Percentiles rank a stretch among this genome's conserved stretches.
These are phyloP conservation scores for Endocalyx cinctus DNA, from an alignment of 2,329 filamentous ascomycete genomes.

Conservation along the genomic window DNA sequence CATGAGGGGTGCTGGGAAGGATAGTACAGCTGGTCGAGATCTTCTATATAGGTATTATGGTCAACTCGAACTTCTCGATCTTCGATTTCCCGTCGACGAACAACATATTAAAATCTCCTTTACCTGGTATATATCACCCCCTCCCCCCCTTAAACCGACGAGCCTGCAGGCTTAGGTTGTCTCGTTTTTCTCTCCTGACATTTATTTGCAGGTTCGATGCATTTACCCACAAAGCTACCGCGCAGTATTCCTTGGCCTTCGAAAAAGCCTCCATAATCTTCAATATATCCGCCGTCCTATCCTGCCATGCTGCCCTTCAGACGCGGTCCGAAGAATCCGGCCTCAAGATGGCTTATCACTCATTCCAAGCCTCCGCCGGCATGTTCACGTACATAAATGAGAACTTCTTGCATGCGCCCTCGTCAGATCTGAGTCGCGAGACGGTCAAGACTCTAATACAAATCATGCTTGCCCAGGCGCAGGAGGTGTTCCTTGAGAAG, in stretches of 20 bases:
- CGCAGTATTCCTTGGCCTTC: conserved; percentile 93
- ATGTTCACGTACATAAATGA: conserved; percentile 99
- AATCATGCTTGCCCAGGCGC: conserved; percentile 90
- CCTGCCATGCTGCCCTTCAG: conserved; percentile 90
- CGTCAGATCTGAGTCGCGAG: conserved; percentile 89
- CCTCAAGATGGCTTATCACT: conserved; percentile 95
- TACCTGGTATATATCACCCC: conserved; percentile 91
- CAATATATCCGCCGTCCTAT: conserved; percentile 96
- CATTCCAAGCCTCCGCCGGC: conserved; percentile 94
- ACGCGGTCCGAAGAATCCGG: conserved; percentile 88
- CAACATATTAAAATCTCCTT: conserved; percentile 99
- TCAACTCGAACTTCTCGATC: conserved; percentile 87
- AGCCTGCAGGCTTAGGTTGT: conserved; percentile 5
- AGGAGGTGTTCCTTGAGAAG: conserved; percentile 97
- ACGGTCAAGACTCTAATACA: conserved; percentile 93
- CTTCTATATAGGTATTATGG: conserved; percentile 96
- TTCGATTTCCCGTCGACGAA: conserved; percentile 95
- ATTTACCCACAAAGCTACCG: conserved; percentile 97
- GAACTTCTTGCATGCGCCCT: conserved; percentile 96
- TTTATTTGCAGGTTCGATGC: conserved; percentile 87
- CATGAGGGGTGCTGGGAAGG: conserved; percentile 94
- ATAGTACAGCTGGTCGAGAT: conserved; percentile 89
- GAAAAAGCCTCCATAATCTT: conserved; percentile 99
- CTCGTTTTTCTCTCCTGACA: conserved; percentile 11
- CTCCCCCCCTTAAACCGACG: neutral